Evolutionary conservation across 1,284 basidiomycete genomes (phyloP).

Genomic region (Malassezia caprae): DNA sequence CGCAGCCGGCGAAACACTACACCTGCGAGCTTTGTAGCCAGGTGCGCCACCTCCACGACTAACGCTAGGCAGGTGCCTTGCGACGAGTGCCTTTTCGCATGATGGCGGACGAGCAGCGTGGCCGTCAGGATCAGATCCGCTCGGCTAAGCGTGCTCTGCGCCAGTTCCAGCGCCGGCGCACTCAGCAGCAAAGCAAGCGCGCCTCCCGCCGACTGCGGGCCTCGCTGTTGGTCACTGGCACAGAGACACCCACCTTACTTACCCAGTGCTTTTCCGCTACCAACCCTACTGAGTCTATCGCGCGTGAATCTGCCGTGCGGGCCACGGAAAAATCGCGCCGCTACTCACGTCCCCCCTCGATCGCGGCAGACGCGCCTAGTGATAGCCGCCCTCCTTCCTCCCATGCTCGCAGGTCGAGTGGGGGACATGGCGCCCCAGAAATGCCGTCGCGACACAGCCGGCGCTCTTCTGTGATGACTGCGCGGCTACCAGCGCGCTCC

Average conservation of each 20-base stretch:
- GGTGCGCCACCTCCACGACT: not conserved
- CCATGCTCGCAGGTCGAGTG: not conserved
- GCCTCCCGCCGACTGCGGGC: conserved; percentile 13
- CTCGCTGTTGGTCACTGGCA: conserved; percentile 6
- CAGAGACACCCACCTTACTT: conserved; percentile 3
- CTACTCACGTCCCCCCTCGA: conserved; percentile 6
- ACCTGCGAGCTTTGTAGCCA: not conserved
- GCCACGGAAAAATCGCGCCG: conserved; percentile 9
- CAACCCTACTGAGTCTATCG: not conserved
- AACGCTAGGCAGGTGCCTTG: not conserved
- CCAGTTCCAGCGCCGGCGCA: conserved; percentile 15
- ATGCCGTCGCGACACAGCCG: not conserved
- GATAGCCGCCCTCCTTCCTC: not conserved
- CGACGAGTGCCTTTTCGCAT: not conserved
- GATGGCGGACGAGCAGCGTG: conserved; percentile 8
- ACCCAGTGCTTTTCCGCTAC: conserved; percentile 8
- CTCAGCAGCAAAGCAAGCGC: conserved; percentile 15
- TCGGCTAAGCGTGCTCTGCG: conserved; percentile 16
- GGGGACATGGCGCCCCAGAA: not conserved
- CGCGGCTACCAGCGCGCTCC: not conserved
- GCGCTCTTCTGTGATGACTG: not conserved
- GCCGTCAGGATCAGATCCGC: conserved; percentile 13
- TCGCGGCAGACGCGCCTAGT: not conserved
- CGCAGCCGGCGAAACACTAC: not conserved
- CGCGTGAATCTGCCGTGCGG: conserved; percentile 14